Percentiles rank a stretch among this genome's conserved stretches.
Evolutionary conservation across 2,329 filamentous ascomycete species (phyloP).

Genomic region (Colletotrichum liaoningense): DNA sequence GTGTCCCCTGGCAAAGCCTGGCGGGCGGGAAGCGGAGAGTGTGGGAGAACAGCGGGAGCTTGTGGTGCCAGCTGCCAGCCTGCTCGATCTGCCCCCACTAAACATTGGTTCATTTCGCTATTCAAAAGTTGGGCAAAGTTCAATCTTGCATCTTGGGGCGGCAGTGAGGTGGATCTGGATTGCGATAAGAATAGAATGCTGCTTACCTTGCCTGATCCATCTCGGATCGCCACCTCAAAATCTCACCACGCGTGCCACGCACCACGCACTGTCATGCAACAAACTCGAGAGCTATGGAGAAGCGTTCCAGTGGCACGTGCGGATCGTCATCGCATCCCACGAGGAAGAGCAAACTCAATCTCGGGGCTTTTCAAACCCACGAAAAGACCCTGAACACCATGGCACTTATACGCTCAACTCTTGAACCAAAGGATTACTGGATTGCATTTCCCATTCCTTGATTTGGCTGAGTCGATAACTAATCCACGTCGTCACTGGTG

Average conservation of each 20-base stretch:
- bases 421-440: not conserved
- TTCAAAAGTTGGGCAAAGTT: conserved; percentile 11
- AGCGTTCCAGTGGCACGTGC: not conserved
- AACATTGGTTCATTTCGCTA: not conserved
- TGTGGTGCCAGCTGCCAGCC: conserved; percentile 18
- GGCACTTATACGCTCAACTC: not conserved
- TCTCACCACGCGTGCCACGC: not conserved
- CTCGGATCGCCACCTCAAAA: conserved; percentile 6
- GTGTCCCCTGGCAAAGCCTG: not conserved
- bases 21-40: not conserved
- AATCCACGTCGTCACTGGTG: not conserved
- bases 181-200: conserved; percentile 25
- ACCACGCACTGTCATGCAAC: not conserved
- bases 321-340: conserved; percentile 3
- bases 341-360: not conserved
- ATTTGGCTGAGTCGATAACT: not conserved
- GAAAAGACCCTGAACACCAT: not conserved
- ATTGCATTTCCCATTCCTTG: not conserved
- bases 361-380: not conserved
- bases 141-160: conserved; percentile 6
- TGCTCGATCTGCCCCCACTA: not conserved
- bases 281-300: not conserved
- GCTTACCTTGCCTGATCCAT: conserved; percentile 1
- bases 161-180: not conserved
- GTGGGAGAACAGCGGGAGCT: not conserved